Evolutionary conservation across 352 stramenopile genomes (phyloP), one percentile per base, ranked within the genome.

Genomic region (Pythium brachiatum): DNA sequence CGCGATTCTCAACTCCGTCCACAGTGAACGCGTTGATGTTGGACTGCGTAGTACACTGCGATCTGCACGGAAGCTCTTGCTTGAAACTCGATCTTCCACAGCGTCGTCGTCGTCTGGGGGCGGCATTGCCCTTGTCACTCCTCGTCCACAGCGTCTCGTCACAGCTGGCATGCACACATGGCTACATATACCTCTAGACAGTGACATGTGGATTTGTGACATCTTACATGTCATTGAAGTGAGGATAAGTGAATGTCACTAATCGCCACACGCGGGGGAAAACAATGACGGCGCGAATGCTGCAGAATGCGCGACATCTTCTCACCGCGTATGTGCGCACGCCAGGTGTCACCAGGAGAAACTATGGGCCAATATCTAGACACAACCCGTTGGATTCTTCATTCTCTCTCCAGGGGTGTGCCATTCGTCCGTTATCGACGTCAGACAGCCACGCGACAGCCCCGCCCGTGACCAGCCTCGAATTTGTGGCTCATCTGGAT

Each of bases 61-160:
- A n/a, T n/a, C n/a, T n/a, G n/a, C n/a, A n/a, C n/a, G n/a, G n/a
- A n/a, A n/a, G n/a, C n/a, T n/a, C n/a, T n/a, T n/a, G n/a, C n/a
- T n/a, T n/a, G n/a, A n/a, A n/a, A n/a, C n/a, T n/a, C n/a, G n/a
- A n/a, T n/a, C n/a, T n/a, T n/a, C n/a, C n/a, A n/a, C n/a, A n/a
- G n/a, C 46, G 57, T 66, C 43, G 41, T 60, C 41, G 41, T 32
- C 23, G 44, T 53, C 44, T 53, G 21, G n/a, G 43, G 34, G 13
- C 34, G 18, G 11, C 7, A 13, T 46, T 46, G 15, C 38, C 38
- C 38, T 46, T 46, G 38, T 46, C 38, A 23, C 38, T 46, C 38
- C 38, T 46, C 38, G 38, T 46, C 38, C 38, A 46, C 38, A 46
- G 38, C 32, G 48, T 58, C 48, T 53, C 48, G 48, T 59, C 58